Base-by-base conservation (phyloP, 2,329 filamentous ascomycete genomes). In the Grosmannia serpens region DNA sequence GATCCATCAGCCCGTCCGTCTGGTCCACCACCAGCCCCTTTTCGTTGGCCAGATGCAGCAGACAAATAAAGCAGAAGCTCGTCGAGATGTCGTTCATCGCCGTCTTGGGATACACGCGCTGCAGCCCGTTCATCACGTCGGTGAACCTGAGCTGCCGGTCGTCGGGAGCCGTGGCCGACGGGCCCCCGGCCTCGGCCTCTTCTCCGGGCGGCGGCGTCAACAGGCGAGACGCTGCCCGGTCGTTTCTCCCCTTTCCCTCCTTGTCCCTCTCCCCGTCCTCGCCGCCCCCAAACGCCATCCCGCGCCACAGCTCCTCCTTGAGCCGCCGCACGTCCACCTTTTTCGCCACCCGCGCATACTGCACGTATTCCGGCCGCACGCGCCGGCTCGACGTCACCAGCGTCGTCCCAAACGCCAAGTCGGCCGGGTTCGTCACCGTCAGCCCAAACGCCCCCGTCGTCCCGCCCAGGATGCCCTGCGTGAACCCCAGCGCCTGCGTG, bases 51-150 rank as follows among this genome's bases (percentile, higher is more conserved):
- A 96, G 70, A 72, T 96, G 91, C 63, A 96, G 75, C 59, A 96
- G 74, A 66, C 89, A 95, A 67, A 99, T 99, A 74, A 97, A 99
- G 70, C 94, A 95, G 73, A 76, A 87, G 62, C 82, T 95, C 0
- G 94, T 99, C 41, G 91, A 96, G 67, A 99, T 97, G 71, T 99
- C 94, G 61, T 87, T 85, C 84, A 99, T 89, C 61, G 85, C 83
- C 64, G 88, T 80, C 70, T 89, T 88, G 13, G 91, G 86, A 68
- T 99, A 99, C 9, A 96, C 90, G 5, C 79, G 74, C 69, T 95
- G 88, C 53, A 99, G 75, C 62, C 86, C 86, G 69, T 95, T 95
- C 84, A 99, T 95, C 60, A 99, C 85, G 24, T 87, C 78, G 0
- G 91, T 97, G 73, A 99, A 99, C 66, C 87, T 91, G 64, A 96